These are phyloP conservation scores for Trifolium subterraneum DNA, from an alignment of 306 rosid genomes.

Conservation along the genomic window DNA sequence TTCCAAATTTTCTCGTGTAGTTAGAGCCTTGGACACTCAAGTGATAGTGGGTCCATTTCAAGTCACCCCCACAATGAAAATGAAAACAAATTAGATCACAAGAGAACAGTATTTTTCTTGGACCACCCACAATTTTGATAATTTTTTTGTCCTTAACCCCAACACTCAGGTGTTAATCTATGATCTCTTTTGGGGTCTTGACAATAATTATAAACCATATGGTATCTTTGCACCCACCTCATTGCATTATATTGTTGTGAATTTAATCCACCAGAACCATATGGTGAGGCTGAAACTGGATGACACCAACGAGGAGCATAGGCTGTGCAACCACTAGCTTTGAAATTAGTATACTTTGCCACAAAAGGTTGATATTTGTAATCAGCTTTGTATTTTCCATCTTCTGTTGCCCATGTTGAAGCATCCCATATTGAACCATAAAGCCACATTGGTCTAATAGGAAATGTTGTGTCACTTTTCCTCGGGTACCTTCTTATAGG, in stretches of 20 bases:
- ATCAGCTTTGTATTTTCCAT: constrained; percentile 97
- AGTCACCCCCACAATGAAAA: constrained; percentile 37
- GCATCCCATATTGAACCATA: constrained; percentile 99
- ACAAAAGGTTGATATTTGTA: constrained; percentile 91
- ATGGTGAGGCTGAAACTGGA: constrained; percentile 80
- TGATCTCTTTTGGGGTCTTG: constrained; percentile 83
- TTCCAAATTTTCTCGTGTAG: constrained; percentile 47
- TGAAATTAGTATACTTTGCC: constrained; percentile 75
- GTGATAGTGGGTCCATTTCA: constrained; percentile 44
- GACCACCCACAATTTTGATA: constrained; percentile 11
- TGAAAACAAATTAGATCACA: constrained; percentile 44
- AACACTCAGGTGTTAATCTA: constrained; percentile 88
- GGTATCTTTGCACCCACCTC: constrained; percentile 86
- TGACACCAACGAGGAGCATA: constrained; percentile 70
- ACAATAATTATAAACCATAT: constrained; percentile 88
- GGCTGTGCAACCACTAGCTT: constrained; percentile 87
- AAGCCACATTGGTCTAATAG: constrained; percentile 95
- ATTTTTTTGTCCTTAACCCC: constrained; percentile 38
- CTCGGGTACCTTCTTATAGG: constrained; percentile 90
- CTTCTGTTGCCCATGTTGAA: constrained; percentile 99
- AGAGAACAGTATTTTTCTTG: constrained; percentile 41
- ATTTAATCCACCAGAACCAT: constrained; percentile 74
- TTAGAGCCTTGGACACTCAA: constrained; percentile 51
- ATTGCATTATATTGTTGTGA: constrained; percentile 62
- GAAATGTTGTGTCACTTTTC: constrained; percentile 78